Evolutionary conservation across 192 early-diverging fungal species (phyloP).

Genomic region (Coemansia sp.): DNA sequence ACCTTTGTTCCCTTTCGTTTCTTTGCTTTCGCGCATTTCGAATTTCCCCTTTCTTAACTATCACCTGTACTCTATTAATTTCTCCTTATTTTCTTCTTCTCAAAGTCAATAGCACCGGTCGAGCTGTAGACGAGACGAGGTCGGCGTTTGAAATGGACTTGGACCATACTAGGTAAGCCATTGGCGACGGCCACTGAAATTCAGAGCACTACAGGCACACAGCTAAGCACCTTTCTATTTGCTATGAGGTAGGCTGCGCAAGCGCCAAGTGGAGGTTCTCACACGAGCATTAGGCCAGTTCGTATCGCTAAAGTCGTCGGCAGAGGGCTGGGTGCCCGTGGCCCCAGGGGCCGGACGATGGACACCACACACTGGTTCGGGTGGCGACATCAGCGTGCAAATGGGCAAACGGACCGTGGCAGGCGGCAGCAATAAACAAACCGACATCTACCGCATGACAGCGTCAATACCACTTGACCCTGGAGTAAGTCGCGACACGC

Average conservation of each 20-base stretch:
- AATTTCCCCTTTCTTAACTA: slow-evolving; percentile 1
- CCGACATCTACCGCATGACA: slow-evolving; percentile 46
- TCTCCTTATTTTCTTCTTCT: neutral
- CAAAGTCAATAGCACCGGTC: neutral
- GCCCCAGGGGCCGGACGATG: slow-evolving; percentile 4
- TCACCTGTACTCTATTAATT: neutral
- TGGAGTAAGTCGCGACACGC: slow-evolving; percentile 39
- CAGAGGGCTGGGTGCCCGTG: slow-evolving; percentile 43
- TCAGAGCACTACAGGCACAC: neutral
- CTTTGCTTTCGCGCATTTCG: neutral
- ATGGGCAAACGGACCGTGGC: slow-evolving; percentile 2
- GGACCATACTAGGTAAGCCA: neutral
- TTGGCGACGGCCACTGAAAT: neutral
- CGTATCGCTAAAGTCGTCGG: slow-evolving; percentile 46
- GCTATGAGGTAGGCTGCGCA: slow-evolving; percentile 31
- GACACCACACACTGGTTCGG: slow-evolving; percentile 6
- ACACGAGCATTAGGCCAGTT: slow-evolving; percentile 47
- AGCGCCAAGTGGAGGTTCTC: slow-evolving; percentile 48
- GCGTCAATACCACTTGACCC: slow-evolving; percentile 47
- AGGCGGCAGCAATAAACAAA: neutral
- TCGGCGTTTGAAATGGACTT: neutral
- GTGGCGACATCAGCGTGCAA: slow-evolving; percentile 49
- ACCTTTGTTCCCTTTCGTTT: neutral
- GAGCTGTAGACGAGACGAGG: neutral
- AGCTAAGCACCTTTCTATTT: neutral